Evolutionary conservation across 2,329 filamentous ascomycete species (phyloP).

Genomic region (Fusarium lyarnte): DNA sequence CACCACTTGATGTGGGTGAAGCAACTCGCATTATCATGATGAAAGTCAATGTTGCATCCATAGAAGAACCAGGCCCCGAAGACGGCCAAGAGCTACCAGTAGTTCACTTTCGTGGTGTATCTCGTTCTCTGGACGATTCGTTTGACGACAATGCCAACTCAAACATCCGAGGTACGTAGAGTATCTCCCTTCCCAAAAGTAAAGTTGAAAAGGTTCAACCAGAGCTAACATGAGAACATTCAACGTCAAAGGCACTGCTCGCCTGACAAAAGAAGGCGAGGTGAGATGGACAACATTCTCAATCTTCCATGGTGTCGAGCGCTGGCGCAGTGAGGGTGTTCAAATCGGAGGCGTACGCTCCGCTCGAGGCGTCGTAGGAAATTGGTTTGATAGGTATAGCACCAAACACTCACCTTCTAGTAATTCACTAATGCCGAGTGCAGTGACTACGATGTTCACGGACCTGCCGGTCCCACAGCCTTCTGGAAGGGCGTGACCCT

Average conservation of each 20-base stretch:
- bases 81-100: constrained; percentile 69
- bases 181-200: no score
- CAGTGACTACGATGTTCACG: constrained; percentile 72
- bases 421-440: background rate
- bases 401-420: background rate
- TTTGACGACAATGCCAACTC: constrained; percentile 77
- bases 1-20: constrained; percentile 69
- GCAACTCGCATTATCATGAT: constrained; percentile 77
- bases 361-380: constrained; percentile 74
- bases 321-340: constrained; percentile 81
- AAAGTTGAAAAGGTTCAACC: background rate
- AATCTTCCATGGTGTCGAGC: constrained; percentile 69
- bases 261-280: constrained; percentile 74
- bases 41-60: constrained; percentile 68
- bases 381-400: constrained; percentile 78
- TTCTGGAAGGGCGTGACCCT: constrained; percentile 79
- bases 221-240: constrained; percentile 38
- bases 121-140: constrained; percentile 68
- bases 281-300: constrained; percentile 79
- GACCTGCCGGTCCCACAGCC: constrained; percentile 77
- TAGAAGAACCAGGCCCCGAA: constrained; percentile 67
- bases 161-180: constrained; percentile 66
- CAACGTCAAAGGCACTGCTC: constrained; percentile 63
- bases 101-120: constrained; percentile 73
- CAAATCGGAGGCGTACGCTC: constrained; percentile 75